Conservation (phyloP, 495 filamentous ascomycete genomes). For the Podospora pseudopauciseta region DNA sequence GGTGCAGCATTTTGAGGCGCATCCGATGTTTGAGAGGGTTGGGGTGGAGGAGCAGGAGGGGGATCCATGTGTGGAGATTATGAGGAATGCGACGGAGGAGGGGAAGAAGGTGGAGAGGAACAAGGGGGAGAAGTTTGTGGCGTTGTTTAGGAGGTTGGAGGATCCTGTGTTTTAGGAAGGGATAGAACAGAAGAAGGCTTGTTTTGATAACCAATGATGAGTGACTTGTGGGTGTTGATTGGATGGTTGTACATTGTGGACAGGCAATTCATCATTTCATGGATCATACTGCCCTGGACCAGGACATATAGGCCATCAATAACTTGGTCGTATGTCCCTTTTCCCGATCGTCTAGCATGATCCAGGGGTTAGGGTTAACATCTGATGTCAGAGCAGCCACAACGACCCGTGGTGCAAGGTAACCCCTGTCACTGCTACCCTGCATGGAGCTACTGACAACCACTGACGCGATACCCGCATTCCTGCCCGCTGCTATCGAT, state of each 20-base stretch:
- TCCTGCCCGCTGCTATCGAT: slow-evolving; percentile 10
- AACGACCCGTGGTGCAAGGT: background rate
- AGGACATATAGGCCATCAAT: too few species aligned
- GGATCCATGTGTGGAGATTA: slow-evolving; percentile 75
- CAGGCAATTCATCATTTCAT: too few species aligned
- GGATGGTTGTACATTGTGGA: too few species aligned
- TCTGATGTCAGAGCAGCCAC: background rate
- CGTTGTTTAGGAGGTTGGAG: slow-evolving; percentile 73
- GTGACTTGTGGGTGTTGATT: background rate
- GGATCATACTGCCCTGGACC: too few species aligned
- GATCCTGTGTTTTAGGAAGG: slow-evolving; percentile 51
- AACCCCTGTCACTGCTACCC: background rate
- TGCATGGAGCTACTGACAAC: background rate
- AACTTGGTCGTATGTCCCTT: too few species aligned
- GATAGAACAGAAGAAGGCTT: background rate
- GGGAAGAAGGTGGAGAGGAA: slow-evolving; percentile 95
- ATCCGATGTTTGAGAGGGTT: slow-evolving; percentile 64
- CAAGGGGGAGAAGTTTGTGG: slow-evolving; percentile 81
- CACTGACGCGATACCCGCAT: slow-evolving; percentile 4
- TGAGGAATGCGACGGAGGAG: slow-evolving; percentile 89
- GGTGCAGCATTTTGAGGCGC: slow-evolving; percentile 72
- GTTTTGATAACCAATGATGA: background rate
- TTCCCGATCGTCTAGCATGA: too few species aligned
- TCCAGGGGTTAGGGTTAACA: background rate
- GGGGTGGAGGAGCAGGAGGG: slow-evolving; percentile 60